phyloP scores from a whole-genome alignment of 768 basidiomycete genomes.

The Boletus tylopilopsis region DNA sequence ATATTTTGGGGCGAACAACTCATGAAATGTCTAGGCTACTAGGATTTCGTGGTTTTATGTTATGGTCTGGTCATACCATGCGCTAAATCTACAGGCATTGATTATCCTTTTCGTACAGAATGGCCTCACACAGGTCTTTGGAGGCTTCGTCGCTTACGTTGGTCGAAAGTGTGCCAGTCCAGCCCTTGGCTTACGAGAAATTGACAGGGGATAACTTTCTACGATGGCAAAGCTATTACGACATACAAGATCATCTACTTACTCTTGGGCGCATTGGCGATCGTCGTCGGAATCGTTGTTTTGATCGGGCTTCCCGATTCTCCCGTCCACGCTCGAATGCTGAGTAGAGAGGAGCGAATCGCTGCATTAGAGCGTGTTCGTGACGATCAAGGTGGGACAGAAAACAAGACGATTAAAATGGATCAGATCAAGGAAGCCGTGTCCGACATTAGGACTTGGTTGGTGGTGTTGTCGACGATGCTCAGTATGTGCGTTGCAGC shows the following conservation, averaged over 20 bases:
- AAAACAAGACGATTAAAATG: constrained; percentile 57
- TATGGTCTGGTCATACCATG: constrained; percentile 41
- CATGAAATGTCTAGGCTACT: constrained; percentile 36
- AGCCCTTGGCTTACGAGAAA: background rate
- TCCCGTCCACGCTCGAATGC: constrained; percentile 53
- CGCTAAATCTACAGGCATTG: background rate
- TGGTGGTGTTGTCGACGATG: constrained; percentile 56
- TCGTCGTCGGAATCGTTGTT: constrained; percentile 52
- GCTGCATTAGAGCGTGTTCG: constrained; percentile 63
- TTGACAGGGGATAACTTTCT: constrained; percentile 52
- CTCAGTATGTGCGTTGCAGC: constrained; percentile 41
- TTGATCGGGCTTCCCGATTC: constrained; percentile 64
- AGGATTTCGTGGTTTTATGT: constrained; percentile 66
- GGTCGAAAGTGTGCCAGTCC: constrained; percentile 9
- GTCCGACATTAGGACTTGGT: constrained; percentile 56
- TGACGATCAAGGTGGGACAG: constrained; percentile 62
- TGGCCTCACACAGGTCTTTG: constrained; percentile 55
- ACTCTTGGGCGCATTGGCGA: constrained; percentile 57
- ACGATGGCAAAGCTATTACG: constrained; percentile 42
- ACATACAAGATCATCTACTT: constrained; percentile 63
- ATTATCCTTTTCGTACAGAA: constrained; percentile 41
- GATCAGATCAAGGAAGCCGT: constrained; percentile 57
- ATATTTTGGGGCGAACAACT: background rate
- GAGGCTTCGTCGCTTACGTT: constrained; percentile 63
- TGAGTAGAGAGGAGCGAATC: constrained; percentile 56